Conservation (phyloP, 2,329 filamentous ascomycete genomes). For the Cordyceps farinosa region DNA sequence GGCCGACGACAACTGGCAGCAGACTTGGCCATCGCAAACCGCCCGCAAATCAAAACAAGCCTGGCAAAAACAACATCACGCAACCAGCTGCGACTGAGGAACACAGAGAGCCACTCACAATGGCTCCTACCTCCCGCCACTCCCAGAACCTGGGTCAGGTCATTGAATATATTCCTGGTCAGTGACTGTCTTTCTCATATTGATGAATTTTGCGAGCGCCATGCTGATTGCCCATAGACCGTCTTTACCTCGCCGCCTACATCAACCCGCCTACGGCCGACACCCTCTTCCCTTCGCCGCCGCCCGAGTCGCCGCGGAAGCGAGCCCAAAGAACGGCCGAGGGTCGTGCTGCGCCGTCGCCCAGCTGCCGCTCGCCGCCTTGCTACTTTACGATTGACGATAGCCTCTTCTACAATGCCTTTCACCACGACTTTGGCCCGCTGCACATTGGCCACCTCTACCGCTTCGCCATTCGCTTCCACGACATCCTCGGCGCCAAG, state of each 20-base stretch:
- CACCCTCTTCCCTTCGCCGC: slow-evolving; percentile 77
- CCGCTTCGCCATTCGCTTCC: slow-evolving; percentile 91
- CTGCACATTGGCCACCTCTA: slow-evolving; percentile 97
- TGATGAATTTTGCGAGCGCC: not conserved
- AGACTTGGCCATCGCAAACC: not conserved
- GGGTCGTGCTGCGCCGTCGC: slow-evolving; percentile 39
- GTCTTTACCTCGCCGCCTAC: slow-evolving; percentile 92
- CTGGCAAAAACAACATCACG: slow-evolving; percentile 1
- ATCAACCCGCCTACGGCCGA: slow-evolving; percentile 73
- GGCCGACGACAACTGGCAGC: not conserved
- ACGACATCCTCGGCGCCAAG: slow-evolving; percentile 88
- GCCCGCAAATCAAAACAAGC: not conserved
- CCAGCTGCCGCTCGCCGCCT: slow-evolving; percentile 50
- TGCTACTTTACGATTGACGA: slow-evolving; percentile 97
- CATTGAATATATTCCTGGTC: slow-evolving; percentile 95
- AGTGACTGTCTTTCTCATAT: slow-evolving; percentile 28
- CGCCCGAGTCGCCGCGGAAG: slow-evolving; percentile 42
- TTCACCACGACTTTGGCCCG: slow-evolving; percentile 97
- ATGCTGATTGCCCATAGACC: slow-evolving; percentile 56
- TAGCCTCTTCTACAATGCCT: slow-evolving; percentile 91
- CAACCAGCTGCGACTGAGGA: slow-evolving; percentile 10
- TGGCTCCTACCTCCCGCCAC: slow-evolving; percentile 49
- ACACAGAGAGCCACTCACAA: slow-evolving; percentile 32
- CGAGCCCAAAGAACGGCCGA: slow-evolving; percentile 56
- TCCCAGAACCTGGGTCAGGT: slow-evolving; percentile 73